Evolutionary conservation across 495 filamentous ascomycete species (phyloP), one percentile per base, ranked within the genome.

Genomic region (Jackrogersella minutella): DNA sequence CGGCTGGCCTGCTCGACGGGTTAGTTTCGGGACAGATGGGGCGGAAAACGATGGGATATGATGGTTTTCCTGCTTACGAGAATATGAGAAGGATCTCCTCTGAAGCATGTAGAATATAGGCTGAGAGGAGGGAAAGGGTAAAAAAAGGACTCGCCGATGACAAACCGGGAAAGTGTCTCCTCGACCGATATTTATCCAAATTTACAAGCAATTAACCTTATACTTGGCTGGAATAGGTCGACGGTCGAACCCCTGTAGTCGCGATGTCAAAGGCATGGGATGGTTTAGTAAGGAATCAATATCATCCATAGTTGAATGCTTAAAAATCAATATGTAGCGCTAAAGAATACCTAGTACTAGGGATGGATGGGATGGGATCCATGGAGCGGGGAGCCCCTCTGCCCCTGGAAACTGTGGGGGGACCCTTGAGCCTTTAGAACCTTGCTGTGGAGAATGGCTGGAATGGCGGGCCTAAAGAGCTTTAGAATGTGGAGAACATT

Each of bases 131-230:
- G 53, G 34, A 53, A 40, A 24, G 34, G 34, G 62, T 37, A 56
- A 44, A 52, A 39, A 50, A 54, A 28, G 34, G 17, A 58, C 54
- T n/a, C 34, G 58, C 58, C 57, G 67, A 57, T 40, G 61, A 69
- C 66, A 33, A 69, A 69, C 61, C 66, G 50, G 66, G 61, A 64
- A 69, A 69, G 51, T 62, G 34, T 58, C 50, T 53, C 31, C 37
- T 53, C 19, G 16, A 61, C 28, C 37, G 34, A 47, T 44, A 70
- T 70, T 70, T 70, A 70, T 70, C 68, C 68, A 70, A 59, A 66
- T 66, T 55, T 53, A 59, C 31, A 39, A 24, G 22, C 58, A 70
- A 70, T 70, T 66, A 70, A 63, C 58, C 58, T 53, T 62, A 50
- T 44, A 62, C 67, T 66, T 66, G 60, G 55, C 62, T 43, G 37